Conservation (phyloP, 169 alveolate genomes). For the Cyclospora cayetanensis region DNA sequence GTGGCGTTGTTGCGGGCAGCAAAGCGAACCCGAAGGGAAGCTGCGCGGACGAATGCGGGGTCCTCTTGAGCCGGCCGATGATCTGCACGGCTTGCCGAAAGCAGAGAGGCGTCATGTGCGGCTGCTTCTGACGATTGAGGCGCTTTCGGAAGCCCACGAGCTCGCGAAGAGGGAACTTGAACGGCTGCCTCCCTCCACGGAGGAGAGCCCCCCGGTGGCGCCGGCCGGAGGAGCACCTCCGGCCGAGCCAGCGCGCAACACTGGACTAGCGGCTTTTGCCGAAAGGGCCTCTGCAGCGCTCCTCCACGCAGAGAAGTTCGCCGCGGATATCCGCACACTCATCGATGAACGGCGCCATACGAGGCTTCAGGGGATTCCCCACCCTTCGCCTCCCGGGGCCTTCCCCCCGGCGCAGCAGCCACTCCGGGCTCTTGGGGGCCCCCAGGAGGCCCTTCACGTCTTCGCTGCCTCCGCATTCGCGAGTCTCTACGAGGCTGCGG, state of each 20-base stretch:
- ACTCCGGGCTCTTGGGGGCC: too few relatives aligned
- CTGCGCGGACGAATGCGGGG: too few relatives aligned
- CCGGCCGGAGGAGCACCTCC: neutral
- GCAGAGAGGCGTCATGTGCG: neutral
- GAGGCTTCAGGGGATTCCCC: neutral
- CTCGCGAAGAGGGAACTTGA: neutral
- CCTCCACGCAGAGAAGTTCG: neutral
- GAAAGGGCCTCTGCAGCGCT: neutral
- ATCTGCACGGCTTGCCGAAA: neutral
- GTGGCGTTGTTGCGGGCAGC: too few relatives aligned
- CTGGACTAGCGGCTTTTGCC: neutral
- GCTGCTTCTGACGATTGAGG: neutral
- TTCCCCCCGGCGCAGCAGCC: neutral
- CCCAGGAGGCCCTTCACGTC: too few relatives aligned
- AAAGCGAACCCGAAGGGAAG: too few relatives aligned
- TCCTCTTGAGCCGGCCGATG: neutral
- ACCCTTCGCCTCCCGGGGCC: too few relatives aligned
- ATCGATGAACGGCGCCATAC: neutral
- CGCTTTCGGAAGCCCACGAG: neutral
- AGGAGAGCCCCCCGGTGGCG: neutral
- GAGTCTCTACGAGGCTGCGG: neutral
- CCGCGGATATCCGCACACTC: neutral
- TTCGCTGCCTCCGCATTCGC: neutral
- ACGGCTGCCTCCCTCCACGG: too few relatives aligned
- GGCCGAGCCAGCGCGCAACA: neutral